These are phyloP conservation scores for Lotus japonicus DNA, from an alignment of 306 rosid genomes.

Conservation along the genomic window DNA sequence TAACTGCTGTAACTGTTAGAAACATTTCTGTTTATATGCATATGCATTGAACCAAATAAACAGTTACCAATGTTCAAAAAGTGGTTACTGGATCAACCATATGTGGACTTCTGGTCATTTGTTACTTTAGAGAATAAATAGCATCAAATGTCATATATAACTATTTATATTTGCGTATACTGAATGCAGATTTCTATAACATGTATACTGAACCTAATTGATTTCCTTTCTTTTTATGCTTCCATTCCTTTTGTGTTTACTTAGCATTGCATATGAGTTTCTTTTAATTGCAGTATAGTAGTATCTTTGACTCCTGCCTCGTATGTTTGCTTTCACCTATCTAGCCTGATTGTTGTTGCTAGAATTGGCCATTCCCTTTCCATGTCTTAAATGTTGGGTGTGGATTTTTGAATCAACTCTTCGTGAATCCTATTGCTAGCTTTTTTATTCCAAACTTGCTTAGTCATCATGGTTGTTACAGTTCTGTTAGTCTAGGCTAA, in stretches of 20 bases:
- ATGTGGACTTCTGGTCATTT: neutral
- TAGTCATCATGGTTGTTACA: neutral
- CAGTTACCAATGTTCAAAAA: neutral
- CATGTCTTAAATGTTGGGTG: neutral
- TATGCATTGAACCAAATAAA: neutral
- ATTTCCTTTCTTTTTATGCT: too few species aligned
- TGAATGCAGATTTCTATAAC: too few species aligned
- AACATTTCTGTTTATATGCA: neutral
- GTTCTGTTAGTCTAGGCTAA: slow-evolving; percentile 5
- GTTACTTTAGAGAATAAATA: neutral
- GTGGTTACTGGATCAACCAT: neutral
- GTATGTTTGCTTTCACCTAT: neutral
- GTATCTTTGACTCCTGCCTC: neutral
- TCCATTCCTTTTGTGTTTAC: too few species aligned
- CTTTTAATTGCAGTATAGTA: too few species aligned
- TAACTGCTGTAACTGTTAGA: too few species aligned
- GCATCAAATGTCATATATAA: too few species aligned
- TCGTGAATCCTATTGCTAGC: too few species aligned
- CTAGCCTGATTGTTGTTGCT: slow-evolving; percentile 6
- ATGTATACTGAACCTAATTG: too few species aligned
- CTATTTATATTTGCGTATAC: neutral
- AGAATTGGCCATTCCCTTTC: neutral
- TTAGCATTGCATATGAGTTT: too few species aligned
- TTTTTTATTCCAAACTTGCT: too few species aligned
- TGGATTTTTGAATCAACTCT: neutral